These are phyloP conservation scores for Echria macrotheca DNA, from an alignment of 495 filamentous ascomycete genomes.

Conservation along the genomic window DNA sequence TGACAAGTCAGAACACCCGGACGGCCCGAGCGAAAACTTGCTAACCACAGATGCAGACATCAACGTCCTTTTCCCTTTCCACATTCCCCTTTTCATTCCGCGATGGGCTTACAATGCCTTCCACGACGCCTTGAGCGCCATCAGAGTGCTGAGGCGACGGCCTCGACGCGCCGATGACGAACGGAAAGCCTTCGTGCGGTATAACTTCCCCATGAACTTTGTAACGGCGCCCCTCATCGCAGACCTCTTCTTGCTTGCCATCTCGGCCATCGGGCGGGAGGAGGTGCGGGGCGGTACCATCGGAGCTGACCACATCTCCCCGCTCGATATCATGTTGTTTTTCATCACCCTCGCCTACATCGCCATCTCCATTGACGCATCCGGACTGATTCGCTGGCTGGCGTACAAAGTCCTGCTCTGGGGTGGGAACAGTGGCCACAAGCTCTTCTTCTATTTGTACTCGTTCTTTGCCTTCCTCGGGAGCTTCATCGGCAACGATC, in stretches of 20 bases:
- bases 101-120: slow-evolving; percentile 38
- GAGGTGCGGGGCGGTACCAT: slow-evolving; percentile 60
- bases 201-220: slow-evolving; percentile 58
- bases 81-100: slow-evolving; percentile 53
- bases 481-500: slow-evolving; percentile 63
- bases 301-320: slow-evolving; percentile 54
- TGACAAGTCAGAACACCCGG: slow-evolving; percentile 51
- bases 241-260: slow-evolving; percentile 60
- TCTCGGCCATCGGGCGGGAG: slow-evolving; percentile 52
- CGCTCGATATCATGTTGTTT: slow-evolving; percentile 61
- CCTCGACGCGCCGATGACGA: slow-evolving; percentile 20
- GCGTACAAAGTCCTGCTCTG: slow-evolving; percentile 63
- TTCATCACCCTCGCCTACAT: slow-evolving; percentile 69
- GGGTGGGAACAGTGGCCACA: slow-evolving; percentile 54
- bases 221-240: slow-evolving; percentile 60
- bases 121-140: slow-evolving; percentile 33
- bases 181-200: slow-evolving; percentile 32
- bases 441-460: slow-evolving; percentile 63
- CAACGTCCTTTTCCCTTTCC: slow-evolving; percentile 58
- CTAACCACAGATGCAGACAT: slow-evolving; percentile 40
- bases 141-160: slow-evolving; percentile 50
- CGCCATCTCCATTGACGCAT: slow-evolving; percentile 67
- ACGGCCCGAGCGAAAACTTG: neutral
- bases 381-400: slow-evolving; percentile 58
- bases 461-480: slow-evolving; percentile 62